Evolutionary conservation across 331 rosid species (phyloP).

Genomic region (Saraca asoca): DNA sequence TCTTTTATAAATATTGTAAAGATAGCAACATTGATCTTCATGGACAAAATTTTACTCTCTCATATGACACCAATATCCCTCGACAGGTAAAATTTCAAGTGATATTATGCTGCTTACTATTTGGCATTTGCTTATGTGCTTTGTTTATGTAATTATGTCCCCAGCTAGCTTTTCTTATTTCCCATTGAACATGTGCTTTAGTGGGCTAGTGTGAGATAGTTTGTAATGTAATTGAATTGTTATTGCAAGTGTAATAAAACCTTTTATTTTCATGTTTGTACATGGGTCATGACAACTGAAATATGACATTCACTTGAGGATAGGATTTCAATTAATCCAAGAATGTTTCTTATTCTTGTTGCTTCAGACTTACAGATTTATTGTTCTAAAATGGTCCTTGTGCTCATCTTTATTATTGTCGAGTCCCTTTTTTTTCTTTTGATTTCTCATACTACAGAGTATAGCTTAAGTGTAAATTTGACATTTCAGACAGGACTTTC

Average conservation of each 20-base stretch:
- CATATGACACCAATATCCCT: conserved; percentile 88
- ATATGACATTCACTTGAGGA: not conserved
- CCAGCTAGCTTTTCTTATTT: not conserved
- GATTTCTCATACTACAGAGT: conserved; percentile 4
- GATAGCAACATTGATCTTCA: conserved; percentile 50
- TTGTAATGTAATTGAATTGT: not conserved
- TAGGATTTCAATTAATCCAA: not conserved
- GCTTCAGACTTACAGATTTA: conserved; percentile 1
- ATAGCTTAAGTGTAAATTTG: conserved; percentile 29
- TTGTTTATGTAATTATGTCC: not conserved
- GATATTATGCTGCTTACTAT: not conserved
- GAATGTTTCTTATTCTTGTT: not conserved
- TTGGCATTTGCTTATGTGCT: not conserved
- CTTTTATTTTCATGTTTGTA: not conserved
- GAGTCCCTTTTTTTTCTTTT: not conserved
- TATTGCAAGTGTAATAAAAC: not conserved
- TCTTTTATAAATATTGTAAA: conserved; percentile 57
- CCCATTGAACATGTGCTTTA: too few species aligned
- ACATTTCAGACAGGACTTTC: conserved; percentile 85
- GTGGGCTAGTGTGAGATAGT: too few species aligned
- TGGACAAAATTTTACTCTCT: conserved; percentile 65
- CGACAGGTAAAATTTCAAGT: conserved; percentile 65
- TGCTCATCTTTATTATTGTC: not conserved
- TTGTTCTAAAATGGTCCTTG: not conserved
- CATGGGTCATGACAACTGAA: not conserved